These are phyloP conservation scores for Fusarium udum DNA, from an alignment of 2,329 filamentous ascomycete genomes.

Conservation along the genomic window DNA sequence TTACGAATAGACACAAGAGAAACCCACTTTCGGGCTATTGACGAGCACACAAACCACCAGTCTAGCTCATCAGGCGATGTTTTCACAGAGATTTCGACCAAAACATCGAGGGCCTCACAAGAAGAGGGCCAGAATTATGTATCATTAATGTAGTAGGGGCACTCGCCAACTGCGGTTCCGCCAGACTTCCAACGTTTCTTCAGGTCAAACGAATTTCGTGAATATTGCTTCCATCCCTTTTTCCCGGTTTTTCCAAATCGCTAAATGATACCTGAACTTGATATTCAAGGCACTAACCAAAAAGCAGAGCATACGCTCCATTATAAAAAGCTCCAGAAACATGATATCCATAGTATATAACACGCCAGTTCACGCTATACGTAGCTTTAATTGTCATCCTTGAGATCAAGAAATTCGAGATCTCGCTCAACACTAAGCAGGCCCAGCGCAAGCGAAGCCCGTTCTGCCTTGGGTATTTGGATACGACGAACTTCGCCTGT, in stretches of 20 bases:
- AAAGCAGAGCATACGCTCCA: background rate
- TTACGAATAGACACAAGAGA: slow-evolving; percentile 36
- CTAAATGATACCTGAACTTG: background rate
- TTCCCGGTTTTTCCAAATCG: background rate
- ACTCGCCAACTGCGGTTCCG: slow-evolving; percentile 25
- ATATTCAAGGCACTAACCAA: background rate
- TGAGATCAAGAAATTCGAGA: slow-evolving; percentile 69
- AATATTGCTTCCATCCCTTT: background rate
- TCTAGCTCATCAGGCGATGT: slow-evolving; percentile 2
- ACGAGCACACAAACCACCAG: slow-evolving; percentile 2
- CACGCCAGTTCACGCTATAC: background rate
- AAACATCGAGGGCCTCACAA: slow-evolving; percentile 1
- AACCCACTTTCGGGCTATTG: slow-evolving; percentile 23
- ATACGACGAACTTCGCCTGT: slow-evolving; percentile 57
- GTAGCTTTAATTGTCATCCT: slow-evolving; percentile 47
- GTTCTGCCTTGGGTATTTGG: slow-evolving; percentile 69
- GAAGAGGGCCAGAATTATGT: slow-evolving; percentile 36
- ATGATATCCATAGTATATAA: background rate
- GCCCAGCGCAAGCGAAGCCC: slow-evolving; percentile 80
- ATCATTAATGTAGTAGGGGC: slow-evolving; percentile 46
- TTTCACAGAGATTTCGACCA: slow-evolving; percentile 24
- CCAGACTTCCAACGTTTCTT: slow-evolving; percentile 7
- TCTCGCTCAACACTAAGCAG: slow-evolving; percentile 82
- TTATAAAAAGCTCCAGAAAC: background rate
- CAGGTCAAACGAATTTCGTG: background rate